Percentiles rank a stretch among this genome's conserved stretches.
Conservation (phyloP, 768 basidiomycete species). For the Leccinum uliginosum region DNA sequence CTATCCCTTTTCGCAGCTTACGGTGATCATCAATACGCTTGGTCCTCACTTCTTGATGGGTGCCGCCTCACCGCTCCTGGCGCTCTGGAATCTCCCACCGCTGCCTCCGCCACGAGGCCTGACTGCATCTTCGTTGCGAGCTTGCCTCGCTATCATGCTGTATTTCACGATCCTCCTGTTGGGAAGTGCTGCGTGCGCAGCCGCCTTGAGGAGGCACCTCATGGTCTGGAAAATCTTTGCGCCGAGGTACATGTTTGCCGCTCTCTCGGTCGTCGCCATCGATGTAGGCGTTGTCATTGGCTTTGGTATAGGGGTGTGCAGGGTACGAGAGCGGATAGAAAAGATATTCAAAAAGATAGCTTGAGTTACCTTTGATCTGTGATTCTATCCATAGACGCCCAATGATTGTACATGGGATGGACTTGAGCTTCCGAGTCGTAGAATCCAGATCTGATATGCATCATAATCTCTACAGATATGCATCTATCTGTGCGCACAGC, state of each 20-base stretch:
- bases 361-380: neutral
- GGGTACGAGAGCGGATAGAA: conserved; percentile 21
- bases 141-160: conserved; percentile 59
- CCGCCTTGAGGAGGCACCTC: conserved; percentile 75
- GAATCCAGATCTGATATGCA: too few species aligned
- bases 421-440: too few species aligned
- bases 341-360: conserved; percentile 14
- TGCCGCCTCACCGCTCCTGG: conserved; percentile 66
- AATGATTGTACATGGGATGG: neutral
- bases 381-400: too few species aligned
- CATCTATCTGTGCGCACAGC: too few species aligned
- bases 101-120: conserved; percentile 29
- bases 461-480: too few species aligned
- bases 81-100: conserved; percentile 82
- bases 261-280: conserved; percentile 57
- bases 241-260: conserved; percentile 86
- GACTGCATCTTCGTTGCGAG: conserved; percentile 41
- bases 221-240: conserved; percentile 99
- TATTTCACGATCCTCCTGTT: conserved; percentile 66
- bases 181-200: conserved; percentile 67
- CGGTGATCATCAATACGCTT: conserved; percentile 73
- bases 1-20: conserved; percentile 71
- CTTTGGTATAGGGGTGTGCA: conserved; percentile 18
- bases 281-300: conserved; percentile 51
- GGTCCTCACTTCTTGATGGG: conserved; percentile 67